Evolutionary conservation across 305 asterid species (phyloP).

Genomic region (Ajuga reptans): DNA sequence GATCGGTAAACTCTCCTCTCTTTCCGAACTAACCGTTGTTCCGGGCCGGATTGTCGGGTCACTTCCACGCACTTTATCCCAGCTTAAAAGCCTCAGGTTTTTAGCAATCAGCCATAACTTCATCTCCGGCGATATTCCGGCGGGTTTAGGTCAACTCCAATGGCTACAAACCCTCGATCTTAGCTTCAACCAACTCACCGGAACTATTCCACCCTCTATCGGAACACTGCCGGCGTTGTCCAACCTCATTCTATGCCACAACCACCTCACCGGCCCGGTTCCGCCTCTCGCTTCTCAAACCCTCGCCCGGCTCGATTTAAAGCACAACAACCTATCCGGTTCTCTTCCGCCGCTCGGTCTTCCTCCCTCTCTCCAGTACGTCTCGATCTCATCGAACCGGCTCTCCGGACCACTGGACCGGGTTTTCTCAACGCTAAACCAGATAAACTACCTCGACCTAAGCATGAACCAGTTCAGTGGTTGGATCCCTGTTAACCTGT

Average conservation of each 20-base stretch:
- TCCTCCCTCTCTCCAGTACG: slow-evolving; percentile 51
- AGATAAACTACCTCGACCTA: slow-evolving; percentile 53
- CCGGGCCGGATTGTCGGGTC: slow-evolving; percentile 73
- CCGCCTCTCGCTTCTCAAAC: slow-evolving; percentile 50
- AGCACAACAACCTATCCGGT: slow-evolving; percentile 60
- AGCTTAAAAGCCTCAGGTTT: slow-evolving; percentile 51
- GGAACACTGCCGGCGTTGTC: slow-evolving; percentile 58
- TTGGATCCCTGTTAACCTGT: slow-evolving; percentile 36
- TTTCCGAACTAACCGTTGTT: slow-evolving; percentile 62
- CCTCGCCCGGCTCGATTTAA: slow-evolving; percentile 60
- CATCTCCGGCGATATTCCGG: slow-evolving; percentile 64
- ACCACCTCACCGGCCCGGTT: slow-evolving; percentile 52
- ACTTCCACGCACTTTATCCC: slow-evolving; percentile 53
- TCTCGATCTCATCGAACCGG: slow-evolving; percentile 55
- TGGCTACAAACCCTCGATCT: slow-evolving; percentile 60
- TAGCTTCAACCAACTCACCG: slow-evolving; percentile 61
- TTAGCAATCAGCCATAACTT: slow-evolving; percentile 61
- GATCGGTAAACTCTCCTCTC: slow-evolving; percentile 57
- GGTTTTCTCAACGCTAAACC: slow-evolving; percentile 34
- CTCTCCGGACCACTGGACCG: slow-evolving; percentile 54
- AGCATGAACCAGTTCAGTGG: slow-evolving; percentile 65
- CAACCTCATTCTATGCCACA: slow-evolving; percentile 53
- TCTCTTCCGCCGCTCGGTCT: slow-evolving; percentile 35
- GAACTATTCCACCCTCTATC: slow-evolving; percentile 44
- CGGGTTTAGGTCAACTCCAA: slow-evolving; percentile 48